Evolutionary conservation across 495 filamentous ascomycete species (phyloP), one percentile per base, ranked within the genome.

Genomic region (Hypoxylon cercidicola): DNA sequence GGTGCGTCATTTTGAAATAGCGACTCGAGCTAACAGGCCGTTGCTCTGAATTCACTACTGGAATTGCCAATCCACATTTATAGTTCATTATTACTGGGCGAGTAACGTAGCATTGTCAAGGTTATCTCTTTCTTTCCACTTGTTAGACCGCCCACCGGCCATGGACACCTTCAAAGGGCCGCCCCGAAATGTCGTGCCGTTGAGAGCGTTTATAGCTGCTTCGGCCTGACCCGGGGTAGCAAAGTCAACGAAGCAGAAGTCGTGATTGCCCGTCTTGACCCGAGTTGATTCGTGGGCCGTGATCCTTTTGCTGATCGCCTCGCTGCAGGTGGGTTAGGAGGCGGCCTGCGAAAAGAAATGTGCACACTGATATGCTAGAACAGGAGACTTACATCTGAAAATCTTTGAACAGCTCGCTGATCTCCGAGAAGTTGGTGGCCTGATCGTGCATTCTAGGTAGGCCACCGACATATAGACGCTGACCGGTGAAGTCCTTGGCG

Each of bases 181-280:
- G 4, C 63, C 70, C 10, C 35, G 50, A 34, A 72, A 70, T 1
- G 3, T 0, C 11, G 25, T 56, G 9, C 79, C 77, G 49, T 79
- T 72, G 11, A 74, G 23, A 11, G 60, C 67, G 1, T 69, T 48
- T 34, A 74, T 58, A 34, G 84, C 82, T 15, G 66, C 62, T 55
- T 84, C 72, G 6, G 85, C 85, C 54, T 89, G 85, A 51, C 87
- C 80, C 0, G 76, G 65, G 51, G 75, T 84, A 43, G 72, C 69
- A 49, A 90, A 82, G 69, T 90, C 88, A 16, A 90, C 85, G 66
- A 90, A 90, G 62, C 86, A 83, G 75, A 88, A 89, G 74, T 90
- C 84, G 68, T 88, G 82, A 62, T 87, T 81, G 57, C 85, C 86
- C 0, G 81, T 75, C 37, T 80, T 78, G 23, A 79, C 75, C 34